phyloP scores from a whole-genome alignment of 345 rosid species.

The Hevea brasiliensis region DNA sequence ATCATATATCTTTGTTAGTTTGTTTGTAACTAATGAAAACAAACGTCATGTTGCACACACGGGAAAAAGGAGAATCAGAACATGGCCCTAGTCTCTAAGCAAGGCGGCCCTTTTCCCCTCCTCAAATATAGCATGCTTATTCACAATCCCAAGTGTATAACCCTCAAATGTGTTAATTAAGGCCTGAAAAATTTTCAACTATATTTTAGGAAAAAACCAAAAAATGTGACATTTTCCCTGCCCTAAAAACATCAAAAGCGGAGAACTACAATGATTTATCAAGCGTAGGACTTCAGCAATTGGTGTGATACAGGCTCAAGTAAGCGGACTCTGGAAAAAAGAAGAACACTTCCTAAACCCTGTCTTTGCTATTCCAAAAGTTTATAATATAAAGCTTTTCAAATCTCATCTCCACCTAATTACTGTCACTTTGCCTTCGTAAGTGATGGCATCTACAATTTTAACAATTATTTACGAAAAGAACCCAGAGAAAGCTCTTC shows the following conservation, averaged over 20 bases:
- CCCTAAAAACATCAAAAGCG: not conserved
- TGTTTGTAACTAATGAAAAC: not conserved
- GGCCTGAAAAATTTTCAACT: not conserved
- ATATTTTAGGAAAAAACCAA: not conserved
- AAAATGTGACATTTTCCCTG: not conserved
- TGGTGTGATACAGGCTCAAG: not conserved
- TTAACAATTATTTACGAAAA: not conserved
- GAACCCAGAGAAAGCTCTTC: not conserved
- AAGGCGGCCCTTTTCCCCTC: not conserved
- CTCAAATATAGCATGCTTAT: not conserved
- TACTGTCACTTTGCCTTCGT: not conserved
- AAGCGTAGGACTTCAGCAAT: not conserved
- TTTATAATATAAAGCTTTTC: not conserved
- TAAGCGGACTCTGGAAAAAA: not conserved
- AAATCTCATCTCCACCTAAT: not conserved
- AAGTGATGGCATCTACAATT: not conserved
- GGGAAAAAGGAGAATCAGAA: not conserved
- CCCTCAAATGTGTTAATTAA: not conserved
- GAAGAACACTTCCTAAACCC: not conserved
- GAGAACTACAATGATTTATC: not conserved
- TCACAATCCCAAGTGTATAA: not conserved
- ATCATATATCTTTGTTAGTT: not conserved
- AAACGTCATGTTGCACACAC: not conserved
- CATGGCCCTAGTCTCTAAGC: not conserved
- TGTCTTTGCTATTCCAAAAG: not conserved